A percentile compares a stretch with the other conserved stretches of the same genome.
Conservation (phyloP, 2,329 filamentous ascomycete genomes). For the Akanthomyces lecanii region DNA sequence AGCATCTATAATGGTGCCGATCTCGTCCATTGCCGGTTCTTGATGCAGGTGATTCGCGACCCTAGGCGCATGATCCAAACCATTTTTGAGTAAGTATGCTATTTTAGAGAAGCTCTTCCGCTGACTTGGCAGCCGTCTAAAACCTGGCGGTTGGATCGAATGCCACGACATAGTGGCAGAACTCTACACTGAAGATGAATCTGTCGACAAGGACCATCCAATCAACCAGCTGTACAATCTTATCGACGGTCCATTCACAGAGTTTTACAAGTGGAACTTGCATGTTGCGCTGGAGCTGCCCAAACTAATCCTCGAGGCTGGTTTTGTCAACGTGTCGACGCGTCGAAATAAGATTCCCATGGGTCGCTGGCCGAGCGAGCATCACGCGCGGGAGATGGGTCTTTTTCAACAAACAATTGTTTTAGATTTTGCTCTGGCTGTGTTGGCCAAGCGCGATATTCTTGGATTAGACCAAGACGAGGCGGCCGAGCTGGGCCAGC, state of each 20-base stretch:
- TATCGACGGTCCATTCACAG: slow-evolving; percentile 29
- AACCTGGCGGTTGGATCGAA: slow-evolving; percentile 39
- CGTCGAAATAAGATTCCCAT: slow-evolving; percentile 30
- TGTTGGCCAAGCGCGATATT: slow-evolving; percentile 30
- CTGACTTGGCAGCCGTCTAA: slow-evolving; percentile 27
- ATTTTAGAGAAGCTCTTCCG: slow-evolving; percentile 13
- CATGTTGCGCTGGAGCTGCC: slow-evolving; percentile 27
- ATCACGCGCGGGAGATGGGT: slow-evolving; percentile 34
- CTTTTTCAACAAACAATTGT: slow-evolving; percentile 34
- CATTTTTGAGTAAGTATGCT: slow-evolving; percentile 36
- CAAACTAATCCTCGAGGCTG: slow-evolving; percentile 27
- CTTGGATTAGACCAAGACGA: slow-evolving; percentile 33
- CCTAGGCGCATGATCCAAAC: slow-evolving; percentile 46
- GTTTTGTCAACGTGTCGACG: slow-evolving; percentile 31
- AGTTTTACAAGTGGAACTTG: slow-evolving; percentile 34
- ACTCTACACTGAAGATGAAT: slow-evolving; percentile 32
- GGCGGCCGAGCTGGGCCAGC: slow-evolving; percentile 29
- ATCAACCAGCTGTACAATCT: slow-evolving; percentile 32
- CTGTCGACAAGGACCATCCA: slow-evolving; percentile 27
- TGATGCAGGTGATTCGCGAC: slow-evolving; percentile 48
- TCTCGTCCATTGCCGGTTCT: slow-evolving; percentile 49
- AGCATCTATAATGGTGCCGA: slow-evolving; percentile 40
- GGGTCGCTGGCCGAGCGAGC: slow-evolving; percentile 36
- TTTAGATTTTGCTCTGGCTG: slow-evolving; percentile 32
- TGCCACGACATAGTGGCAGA: slow-evolving; percentile 33